These are phyloP conservation scores for Saturnispora dispora DNA, from an alignment of 805 yeast species.

Conservation along the genomic window DNA sequence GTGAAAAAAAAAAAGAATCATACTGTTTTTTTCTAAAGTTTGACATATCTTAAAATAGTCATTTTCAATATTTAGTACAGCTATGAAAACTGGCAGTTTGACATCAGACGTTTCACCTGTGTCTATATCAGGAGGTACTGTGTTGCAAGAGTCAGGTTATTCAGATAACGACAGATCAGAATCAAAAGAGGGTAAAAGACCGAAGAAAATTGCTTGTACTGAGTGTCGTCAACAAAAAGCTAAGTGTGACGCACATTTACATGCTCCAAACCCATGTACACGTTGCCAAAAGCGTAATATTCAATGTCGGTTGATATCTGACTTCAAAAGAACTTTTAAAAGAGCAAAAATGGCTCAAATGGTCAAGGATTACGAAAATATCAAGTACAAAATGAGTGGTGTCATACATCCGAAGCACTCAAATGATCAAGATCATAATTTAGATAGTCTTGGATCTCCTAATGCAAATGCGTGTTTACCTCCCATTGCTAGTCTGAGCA, in stretches of 20 bases:
- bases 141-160: not conserved
- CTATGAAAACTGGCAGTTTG: not conserved
- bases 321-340: conserved; percentile 83
- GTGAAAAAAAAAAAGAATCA: not conserved
- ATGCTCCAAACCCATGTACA: conserved; percentile 71
- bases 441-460: not conserved
- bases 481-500: not conserved
- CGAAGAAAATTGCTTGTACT: conserved; percentile 72
- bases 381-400: conserved; percentile 29
- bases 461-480: not conserved
- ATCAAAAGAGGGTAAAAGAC: not conserved
- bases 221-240: conserved; percentile 96
- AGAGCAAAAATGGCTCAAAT: conserved; percentile 76
- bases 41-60: not conserved
- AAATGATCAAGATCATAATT: not conserved
- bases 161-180: conserved; percentile 1
- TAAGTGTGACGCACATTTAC: conserved; percentile 76
- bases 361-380: conserved; percentile 68
- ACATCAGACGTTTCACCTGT: not conserved
- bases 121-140: not conserved
- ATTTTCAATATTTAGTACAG: not conserved
- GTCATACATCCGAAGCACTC: not conserved
- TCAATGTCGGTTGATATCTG: conserved; percentile 65
- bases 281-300: conserved; percentile 67
- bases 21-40: not conserved